Base-by-base conservation (phyloP, 1,284 basidiomycete genomes). In the Ganoderma leucocontextum region DNA sequence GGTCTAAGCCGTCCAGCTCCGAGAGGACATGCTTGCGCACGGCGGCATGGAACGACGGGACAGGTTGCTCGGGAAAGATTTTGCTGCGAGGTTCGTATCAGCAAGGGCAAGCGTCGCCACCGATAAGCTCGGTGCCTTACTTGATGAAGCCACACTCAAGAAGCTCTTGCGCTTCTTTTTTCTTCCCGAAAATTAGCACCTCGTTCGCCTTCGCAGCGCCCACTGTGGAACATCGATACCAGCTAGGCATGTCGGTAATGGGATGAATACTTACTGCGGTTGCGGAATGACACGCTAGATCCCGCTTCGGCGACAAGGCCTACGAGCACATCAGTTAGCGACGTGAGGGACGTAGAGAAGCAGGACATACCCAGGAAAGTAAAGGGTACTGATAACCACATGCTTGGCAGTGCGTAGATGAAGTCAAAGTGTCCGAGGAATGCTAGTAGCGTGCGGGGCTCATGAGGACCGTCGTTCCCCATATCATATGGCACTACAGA, bases 361-460 rank as follows among this genome's bases (percentile, higher is more conserved):
- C 0, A 25, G 8, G n/a, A 41, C 71, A 62, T 63, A 89, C 90
- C 91, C n/a, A 92, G 74, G 73, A 91, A 91, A 0, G 90, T 84
- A 74, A 92, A 92, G 0, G 90, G 91, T 0, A 87, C 82, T 36
- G 86, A 86, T 13, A 92, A 76, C 88, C 89, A 92, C 1, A 80
- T 84, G 65, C 84, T 81, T 1, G 89, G 87, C 69, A 91, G 77
- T n/a, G 86, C 83, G 70, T 91, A 92, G 35, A 92, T 89, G 74
- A 92, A 91, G 75, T 93, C 91, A 73, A 91, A 91, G 69, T 91
- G 85, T 1, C 91, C 90, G 33, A 92, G 79, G 72, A 91, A 87
- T 1, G 90, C 91, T 91, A 29, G 22, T 33, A 44, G 36, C 38
- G 15, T n/a, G 38, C 22, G 19, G 22, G 9, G 12, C 7, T 39